Base-by-base conservation (phyloP, 2,329 filamentous ascomycete species). In the Seiridium unicorne region DNA sequence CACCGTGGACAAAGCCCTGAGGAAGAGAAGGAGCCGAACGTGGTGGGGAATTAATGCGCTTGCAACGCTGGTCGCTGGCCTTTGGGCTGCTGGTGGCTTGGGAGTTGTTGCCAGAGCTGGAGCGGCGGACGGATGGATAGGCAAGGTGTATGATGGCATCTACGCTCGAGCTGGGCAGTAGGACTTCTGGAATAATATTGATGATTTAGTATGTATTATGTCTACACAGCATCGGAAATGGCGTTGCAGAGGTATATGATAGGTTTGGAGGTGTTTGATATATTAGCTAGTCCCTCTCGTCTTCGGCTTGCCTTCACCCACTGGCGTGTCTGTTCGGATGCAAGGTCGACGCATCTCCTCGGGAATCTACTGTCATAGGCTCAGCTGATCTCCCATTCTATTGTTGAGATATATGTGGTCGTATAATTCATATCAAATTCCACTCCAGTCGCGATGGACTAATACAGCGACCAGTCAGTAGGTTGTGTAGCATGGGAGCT, bases 21-120 rank as follows among this genome's bases (percentile, higher is more conserved):
- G 81, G 55, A 73, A 82, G 63, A 77, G 79, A 61, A 82, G 84
- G 70, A 87, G 88, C 70, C 82, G 86, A 69, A 84, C 85, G 67
- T 90, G 90, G 86, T 86, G 91, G 77, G 74, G 80, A 2, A 81
- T 97, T 59, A 92, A 96, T 70, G 88, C 81, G 0, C 73, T 87
- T 57, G 84, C 84, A 1, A 79, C 81, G 0, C 74, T 81, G 0
- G 73, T 89, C 2, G 82, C 87, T 6, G 82, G 77, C 0, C 59
- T 93, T n/a, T 97, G 93, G 93, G 85, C 93, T 56, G 87, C 88
- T 0, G 93, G 93, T 3, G 89, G 91, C 0, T 73, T 97, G 40
- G 92, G 90, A 0, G 80, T 97, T 13, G 86, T 97, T 7, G 92
- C 89, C 3, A 81, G 84, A 63, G 90, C 84, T 1, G 93, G 92